A percentile compares a stretch with the other conserved stretches of the same genome.
Evolutionary conservation across 208 protist genomes (phyloP).

Genomic region (Porcisia hertigi): DNA sequence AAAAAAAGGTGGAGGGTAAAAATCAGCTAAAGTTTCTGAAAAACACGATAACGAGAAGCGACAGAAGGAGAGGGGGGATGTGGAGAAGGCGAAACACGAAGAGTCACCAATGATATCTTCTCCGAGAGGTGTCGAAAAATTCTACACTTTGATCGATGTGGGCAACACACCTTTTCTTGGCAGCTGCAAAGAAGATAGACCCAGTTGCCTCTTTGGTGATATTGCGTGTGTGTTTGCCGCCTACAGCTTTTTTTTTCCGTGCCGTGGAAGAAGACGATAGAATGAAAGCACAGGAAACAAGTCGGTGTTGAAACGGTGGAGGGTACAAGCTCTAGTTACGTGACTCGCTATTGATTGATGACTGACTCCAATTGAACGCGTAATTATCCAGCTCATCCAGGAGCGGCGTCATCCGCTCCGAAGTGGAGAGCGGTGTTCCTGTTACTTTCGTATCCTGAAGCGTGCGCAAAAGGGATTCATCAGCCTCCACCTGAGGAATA

Average conservation of each 20-base stretch:
- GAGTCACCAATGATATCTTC: constrained; percentile 14
- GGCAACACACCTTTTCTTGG: background rate
- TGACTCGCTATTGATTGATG: constrained; percentile 54
- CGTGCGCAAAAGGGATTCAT: constrained; percentile 76
- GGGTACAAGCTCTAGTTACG: constrained; percentile 1
- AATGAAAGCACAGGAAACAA: constrained; percentile 15
- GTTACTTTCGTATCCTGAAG: constrained; percentile 74
- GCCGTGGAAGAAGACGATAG: background rate
- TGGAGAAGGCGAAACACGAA: background rate
- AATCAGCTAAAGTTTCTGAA: background rate
- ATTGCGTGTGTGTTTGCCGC: background rate
- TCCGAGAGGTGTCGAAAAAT: constrained; percentile 5
- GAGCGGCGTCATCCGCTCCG: constrained; percentile 77
- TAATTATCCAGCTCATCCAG: constrained; percentile 78
- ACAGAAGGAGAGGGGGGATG: background rate
- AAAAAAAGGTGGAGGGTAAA: background rate
- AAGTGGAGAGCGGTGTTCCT: constrained; percentile 59
- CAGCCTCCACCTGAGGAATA: constrained; percentile 74
- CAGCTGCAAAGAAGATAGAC: background rate
- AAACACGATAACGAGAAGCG: constrained; percentile 13
- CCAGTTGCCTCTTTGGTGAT: background rate
- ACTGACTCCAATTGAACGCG: constrained; percentile 66
- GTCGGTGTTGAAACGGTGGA: constrained; percentile 7
- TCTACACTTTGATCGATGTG: background rate
- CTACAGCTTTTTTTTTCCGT: background rate